Evolutionary conservation across 2,329 filamentous ascomycete genomes (phyloP), one percentile per base, ranked within the genome.

Genomic region (Pezicula neosporulosa): DNA sequence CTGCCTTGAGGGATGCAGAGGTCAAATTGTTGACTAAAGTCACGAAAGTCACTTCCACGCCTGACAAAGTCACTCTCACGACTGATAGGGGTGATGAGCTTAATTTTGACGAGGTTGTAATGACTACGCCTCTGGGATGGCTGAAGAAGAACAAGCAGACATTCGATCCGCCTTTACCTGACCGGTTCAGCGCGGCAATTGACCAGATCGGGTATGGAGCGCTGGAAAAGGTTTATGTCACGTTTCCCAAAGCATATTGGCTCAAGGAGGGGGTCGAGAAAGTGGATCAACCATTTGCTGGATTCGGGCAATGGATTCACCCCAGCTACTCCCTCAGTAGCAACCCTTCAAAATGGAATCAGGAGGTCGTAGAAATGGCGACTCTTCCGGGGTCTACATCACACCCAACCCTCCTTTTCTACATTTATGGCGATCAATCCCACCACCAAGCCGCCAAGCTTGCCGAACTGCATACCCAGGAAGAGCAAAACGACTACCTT

Each of bases 361-460:
- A 84, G 68, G 78, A 86, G 72, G 76, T 75, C 52, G 69, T 87
- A 49, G 84, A 85, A 16, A 73, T 89, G 16, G 77, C 83, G 41
- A 74, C 78, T 1, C 73, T 89, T 2, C 49, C 58, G 0, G 54
- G 65, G 1, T 72, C 70, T 51, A 75, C 79, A 2, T 52, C 57
- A 9, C 85, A 88, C 39, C 82, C 86, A 30, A 88, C 84, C 2
- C 74, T 89, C 2, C 77, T 89, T 43, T 88, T 87, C 74, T 89
- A 83, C 70, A 75, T 73, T 51, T 76, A 73, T 56, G 78, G 78
- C 12, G 68, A 64, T 6, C 72, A 70, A 53, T 71, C 70, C 6
- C 52, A 56, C 3, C 57, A 70, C 35, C 64, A 76, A 35, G 49
- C 62, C 2, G 51, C 50, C 1, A 50, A 55, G 4, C 57, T 63